A percentile compares a stretch with the other conserved stretches of the same genome.
These are phyloP conservation scores for Arthrobotrys sinensis DNA, from an alignment of 2,329 filamentous ascomycete species.

Conservation along the genomic window DNA sequence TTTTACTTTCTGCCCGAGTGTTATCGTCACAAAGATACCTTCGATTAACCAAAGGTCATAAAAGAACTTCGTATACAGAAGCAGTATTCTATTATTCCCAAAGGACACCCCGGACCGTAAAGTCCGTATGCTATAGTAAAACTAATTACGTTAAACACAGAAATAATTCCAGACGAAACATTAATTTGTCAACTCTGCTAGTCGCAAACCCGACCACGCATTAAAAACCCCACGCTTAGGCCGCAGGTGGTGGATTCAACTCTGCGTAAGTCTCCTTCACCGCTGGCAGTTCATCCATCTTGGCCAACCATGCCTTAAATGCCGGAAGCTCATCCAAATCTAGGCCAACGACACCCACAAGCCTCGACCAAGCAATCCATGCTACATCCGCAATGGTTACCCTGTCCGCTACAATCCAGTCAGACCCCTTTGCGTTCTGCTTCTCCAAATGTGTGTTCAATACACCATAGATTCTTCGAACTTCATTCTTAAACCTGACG, in stretches of 20 bases:
- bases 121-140: background rate
- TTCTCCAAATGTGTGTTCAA: conserved; percentile 65
- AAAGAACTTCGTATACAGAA: background rate
- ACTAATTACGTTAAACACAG: background rate
- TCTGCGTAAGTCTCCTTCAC: conserved; percentile 35
- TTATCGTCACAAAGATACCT: no score
- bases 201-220: no score
- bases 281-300: conserved; percentile 28
- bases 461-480: conserved; percentile 63
- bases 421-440: conserved; percentile 51
- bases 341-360: background rate
- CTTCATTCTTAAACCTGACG: conserved; percentile 63
- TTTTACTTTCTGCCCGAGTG: no score
- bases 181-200: no score
- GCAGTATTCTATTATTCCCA: background rate
- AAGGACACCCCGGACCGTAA: background rate
- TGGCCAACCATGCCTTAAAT: conserved; percentile 41
- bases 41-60: no score
- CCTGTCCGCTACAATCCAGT: conserved; percentile 38
- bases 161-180: background rate
- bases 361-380: conserved; percentile 32
- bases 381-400: conserved; percentile 54
- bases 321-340: conserved; percentile 32
- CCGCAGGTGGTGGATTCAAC: background rate
- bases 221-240: no score